phyloP scores from a whole-genome alignment of 192 early-diverging fungal species.

The Bifiguratus adelaidae region DNA sequence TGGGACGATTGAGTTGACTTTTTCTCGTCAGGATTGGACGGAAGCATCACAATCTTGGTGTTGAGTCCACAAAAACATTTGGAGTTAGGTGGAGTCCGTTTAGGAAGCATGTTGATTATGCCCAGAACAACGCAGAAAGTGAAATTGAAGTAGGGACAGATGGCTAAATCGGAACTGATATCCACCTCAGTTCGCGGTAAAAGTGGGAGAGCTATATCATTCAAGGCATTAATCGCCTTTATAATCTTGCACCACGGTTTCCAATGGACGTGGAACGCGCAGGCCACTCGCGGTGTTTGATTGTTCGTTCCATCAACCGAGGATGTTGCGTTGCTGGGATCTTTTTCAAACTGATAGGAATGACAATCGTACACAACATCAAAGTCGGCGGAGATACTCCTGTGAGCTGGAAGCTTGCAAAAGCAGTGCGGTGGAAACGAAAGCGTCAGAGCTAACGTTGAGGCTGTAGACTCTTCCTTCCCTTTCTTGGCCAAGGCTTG shows the following conservation, averaged over 20 bases:
- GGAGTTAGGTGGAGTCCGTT: background rate
- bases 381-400: conserved; percentile 6
- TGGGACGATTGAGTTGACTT: too few species aligned
- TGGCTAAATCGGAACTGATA: conserved; percentile 6
- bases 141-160: conserved; percentile 20
- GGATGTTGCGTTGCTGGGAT: background rate
- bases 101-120: background rate
- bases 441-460: too few species aligned
- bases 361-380: conserved; percentile 13
- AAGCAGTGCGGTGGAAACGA: too few species aligned
- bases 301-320: too few species aligned
- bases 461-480: too few species aligned
- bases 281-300: too few species aligned
- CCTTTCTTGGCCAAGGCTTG: too few species aligned
- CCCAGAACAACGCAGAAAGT: conserved; percentile 16
- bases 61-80: conserved; percentile 14
- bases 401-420: conserved; percentile 4
- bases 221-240: background rate
- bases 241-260: conserved; percentile 7
- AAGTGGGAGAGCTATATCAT: background rate
- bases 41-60: conserved; percentile 1
- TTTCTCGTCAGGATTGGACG: too few species aligned
- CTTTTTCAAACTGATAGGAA: background rate
- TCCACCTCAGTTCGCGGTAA: too few species aligned
- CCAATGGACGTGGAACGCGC: conserved; percentile 18